A percentile compares a stretch with the other conserved stretches of the same genome.
phyloP scores from a whole-genome alignment of 257 asterid species.

The Petrea volubilis region DNA sequence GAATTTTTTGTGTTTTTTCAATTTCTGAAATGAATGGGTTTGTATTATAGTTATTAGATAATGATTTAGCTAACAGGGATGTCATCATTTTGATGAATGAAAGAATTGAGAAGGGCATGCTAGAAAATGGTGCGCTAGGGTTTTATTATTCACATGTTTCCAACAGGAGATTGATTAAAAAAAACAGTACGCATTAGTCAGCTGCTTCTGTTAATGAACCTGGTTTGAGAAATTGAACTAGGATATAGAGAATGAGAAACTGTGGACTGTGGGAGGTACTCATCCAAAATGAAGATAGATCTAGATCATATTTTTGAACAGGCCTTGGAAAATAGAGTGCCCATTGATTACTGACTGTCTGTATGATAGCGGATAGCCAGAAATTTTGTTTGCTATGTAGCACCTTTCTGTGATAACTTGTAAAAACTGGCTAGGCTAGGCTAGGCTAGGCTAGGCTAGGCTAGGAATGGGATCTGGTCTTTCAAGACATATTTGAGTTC shows the following conservation, averaged over 20 bases:
- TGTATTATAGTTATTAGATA: background rate
- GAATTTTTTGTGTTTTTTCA: background rate
- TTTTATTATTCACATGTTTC: conserved; percentile 11
- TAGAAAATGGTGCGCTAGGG: conserved; percentile 28
- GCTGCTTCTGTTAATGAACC: conserved; percentile 1
- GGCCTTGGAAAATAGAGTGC: background rate
- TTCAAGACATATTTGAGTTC: background rate
- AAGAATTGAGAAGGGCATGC: conserved; percentile 3
- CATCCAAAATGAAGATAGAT: background rate
- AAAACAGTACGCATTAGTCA: background rate
- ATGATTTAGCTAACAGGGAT: conserved; percentile 15
- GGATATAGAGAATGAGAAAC: conserved; percentile 7
- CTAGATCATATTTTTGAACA: conserved; percentile 7
- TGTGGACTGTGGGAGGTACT: background rate
- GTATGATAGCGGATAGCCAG: background rate
- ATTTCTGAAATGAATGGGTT: background rate
- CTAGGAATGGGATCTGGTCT: background rate
- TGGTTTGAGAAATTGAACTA: background rate
- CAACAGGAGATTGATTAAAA: background rate
- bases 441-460: background rate
- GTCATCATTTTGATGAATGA: conserved; percentile 8
- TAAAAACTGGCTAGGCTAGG: background rate
- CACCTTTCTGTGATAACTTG: background rate
- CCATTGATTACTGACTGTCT: background rate
- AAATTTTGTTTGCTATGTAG: background rate